Evolutionary conservation across 768 basidiomycete species (phyloP), one percentile per base, ranked within the genome.

Genomic region (Russula earlei): DNA sequence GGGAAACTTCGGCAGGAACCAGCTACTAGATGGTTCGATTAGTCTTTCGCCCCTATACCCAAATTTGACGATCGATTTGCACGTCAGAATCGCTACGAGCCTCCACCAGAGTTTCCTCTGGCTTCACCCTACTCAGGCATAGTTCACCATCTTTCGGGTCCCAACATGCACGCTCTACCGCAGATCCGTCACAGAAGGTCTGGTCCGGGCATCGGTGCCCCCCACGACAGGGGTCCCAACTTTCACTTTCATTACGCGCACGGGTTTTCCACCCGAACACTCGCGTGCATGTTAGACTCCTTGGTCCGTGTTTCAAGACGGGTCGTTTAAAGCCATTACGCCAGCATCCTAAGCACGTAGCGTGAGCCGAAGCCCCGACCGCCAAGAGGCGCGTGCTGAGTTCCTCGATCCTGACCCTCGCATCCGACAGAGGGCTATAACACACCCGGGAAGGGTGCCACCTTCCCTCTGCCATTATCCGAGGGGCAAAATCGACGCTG

Each of bases 41-140:
- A 85, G 86, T 88, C 87, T 88, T 88, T 88, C 83, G 82, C 85
- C 87, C 86, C 86, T 87, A 88, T 87, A 87, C 85, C 84, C 85
- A 87, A 85, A 84, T 88, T 85, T 76, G 83, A 87, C 85, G 82
- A 88, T 87, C 83, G 85, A 88, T 88, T 88, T 89, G 87, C 87
- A 88, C 83, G 84, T 87, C 87, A 89, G 87, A 87, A 89, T 84
- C 82, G 85, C 87, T 88, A 85, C 83, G 82, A 85, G 83, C 86
- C 84, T 87, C 85, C 85, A 88, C 84, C 86, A 87, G 85, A 85
- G 87, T 89, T 88, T 88, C 85, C 87, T 85, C 85, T 88, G 86
- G 85, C 86, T 87, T 86, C 82, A 77, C 83, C 84, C 83, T 86
- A 83, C 81, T 83, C 84, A 85, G 76, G 78, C 83, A 86, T 85